These are phyloP conservation scores for Aegilops bicornis DNA, from an alignment of 176 grass and related monocot species.

Conservation along the genomic window DNA sequence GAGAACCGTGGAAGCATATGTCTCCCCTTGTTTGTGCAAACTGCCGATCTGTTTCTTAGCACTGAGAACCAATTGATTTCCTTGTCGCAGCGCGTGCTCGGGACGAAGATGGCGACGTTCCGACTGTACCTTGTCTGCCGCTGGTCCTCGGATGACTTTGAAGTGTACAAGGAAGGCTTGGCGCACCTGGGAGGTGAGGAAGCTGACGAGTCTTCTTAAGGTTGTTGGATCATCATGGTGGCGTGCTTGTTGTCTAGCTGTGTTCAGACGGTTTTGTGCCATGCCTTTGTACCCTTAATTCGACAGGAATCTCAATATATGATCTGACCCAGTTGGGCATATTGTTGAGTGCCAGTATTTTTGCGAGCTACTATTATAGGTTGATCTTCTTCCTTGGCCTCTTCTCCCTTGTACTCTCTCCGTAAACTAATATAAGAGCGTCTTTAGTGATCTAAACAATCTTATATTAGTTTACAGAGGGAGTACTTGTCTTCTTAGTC, in stretches of 20 bases:
- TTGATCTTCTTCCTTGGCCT: too few species aligned
- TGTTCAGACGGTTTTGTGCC: constrained; percentile 23
- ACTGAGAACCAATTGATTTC: constrained; percentile 3
- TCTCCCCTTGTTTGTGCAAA: background rate
- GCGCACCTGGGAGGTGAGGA: constrained; percentile 42
- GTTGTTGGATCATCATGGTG: background rate
- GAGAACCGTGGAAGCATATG: background rate
- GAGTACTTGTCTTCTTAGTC: too few species aligned
- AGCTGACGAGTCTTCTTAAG: constrained; percentile 56
- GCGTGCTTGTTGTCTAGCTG: constrained; percentile 9
- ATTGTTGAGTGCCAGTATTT: background rate
- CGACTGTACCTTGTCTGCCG: constrained; percentile 70
- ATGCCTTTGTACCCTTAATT: background rate
- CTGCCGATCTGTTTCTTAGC: background rate
- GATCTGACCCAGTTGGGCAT: background rate
- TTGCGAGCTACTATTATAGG: background rate
- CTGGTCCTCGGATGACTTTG: constrained; percentile 75
- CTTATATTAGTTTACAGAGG: too few species aligned
- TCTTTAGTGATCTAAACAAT: too few species aligned
- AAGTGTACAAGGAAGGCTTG: constrained; percentile 75
- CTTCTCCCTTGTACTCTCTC: too few species aligned
- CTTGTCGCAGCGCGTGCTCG: constrained; percentile 62
- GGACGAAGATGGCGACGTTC: constrained; percentile 81
- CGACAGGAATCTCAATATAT: background rate
- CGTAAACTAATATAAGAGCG: too few species aligned